phyloP scores from a whole-genome alignment of 2,329 filamentous ascomycete genomes.

The Cordyceps javanica region DNA sequence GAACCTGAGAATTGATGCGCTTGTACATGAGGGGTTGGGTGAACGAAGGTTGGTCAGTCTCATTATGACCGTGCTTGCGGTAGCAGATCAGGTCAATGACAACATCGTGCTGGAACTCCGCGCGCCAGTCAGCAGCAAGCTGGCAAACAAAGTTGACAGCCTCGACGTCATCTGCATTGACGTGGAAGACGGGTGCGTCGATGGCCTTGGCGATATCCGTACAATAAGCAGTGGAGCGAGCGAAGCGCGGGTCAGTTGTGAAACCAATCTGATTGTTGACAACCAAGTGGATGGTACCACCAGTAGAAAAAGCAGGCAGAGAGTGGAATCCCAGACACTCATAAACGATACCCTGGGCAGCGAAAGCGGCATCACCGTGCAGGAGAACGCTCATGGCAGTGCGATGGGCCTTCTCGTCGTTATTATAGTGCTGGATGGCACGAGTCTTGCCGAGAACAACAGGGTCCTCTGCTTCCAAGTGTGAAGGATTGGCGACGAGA shows the following conservation, averaged over 20 bases:
- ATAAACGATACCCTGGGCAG: slow-evolving; percentile 94
- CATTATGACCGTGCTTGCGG: slow-evolving; percentile 98
- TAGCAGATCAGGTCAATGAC: slow-evolving; percentile 99
- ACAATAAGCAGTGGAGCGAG: slow-evolving; percentile 96
- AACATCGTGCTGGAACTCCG: slow-evolving; percentile 97
- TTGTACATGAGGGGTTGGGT: slow-evolving; percentile 99
- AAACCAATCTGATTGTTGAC: slow-evolving; percentile 99
- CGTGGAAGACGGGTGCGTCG: slow-evolving; percentile 97
- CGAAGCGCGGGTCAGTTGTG: slow-evolving; percentile 95
- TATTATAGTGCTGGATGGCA: slow-evolving; percentile 98
- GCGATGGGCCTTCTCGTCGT: slow-evolving; percentile 82
- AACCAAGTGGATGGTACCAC: slow-evolving; percentile 92
- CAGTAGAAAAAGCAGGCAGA: slow-evolving; percentile 91
- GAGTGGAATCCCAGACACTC: slow-evolving; percentile 98
- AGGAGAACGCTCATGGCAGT: slow-evolving; percentile 94
- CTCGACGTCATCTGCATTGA: slow-evolving; percentile 97
- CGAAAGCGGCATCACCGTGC: slow-evolving; percentile 95
- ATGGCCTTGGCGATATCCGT: slow-evolving; percentile 99
- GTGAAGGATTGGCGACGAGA: slow-evolving; percentile 94
- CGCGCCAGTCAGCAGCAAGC: slow-evolving; percentile 93
- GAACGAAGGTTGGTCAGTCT: slow-evolving; percentile 98
- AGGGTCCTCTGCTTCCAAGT: slow-evolving; percentile 95
- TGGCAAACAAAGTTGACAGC: slow-evolving; percentile 98
- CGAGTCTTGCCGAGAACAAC: slow-evolving; percentile 96
- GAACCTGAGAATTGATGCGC: slow-evolving; percentile 78